Evolutionary conservation across 139 green algal genomes (phyloP), one percentile per base, ranked within the genome.

Genomic region (Yamagishiella unicocca): DNA sequence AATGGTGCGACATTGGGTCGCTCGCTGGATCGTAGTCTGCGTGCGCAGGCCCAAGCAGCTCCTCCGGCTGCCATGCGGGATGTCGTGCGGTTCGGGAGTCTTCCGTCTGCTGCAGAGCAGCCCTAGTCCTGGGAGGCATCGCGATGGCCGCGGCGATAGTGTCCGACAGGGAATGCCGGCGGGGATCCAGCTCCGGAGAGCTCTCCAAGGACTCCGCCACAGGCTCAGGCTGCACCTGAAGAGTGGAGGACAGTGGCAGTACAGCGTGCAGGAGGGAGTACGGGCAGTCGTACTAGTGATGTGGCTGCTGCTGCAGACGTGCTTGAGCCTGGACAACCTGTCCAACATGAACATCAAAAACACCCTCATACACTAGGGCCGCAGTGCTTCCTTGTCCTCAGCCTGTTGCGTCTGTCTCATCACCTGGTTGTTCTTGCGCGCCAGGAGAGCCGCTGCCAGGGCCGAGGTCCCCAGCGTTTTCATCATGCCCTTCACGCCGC

Each of bases 211-310:
- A 7, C 62, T 85, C 79, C 2, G 79, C 79, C 2, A 85, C 31
- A 7, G 79, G 79, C 62, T 85, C 62, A 7, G 79, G 79, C n/a
- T 85, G 62, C 5, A 85, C 62, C 79, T 85, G 61, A 1, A 25
- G 2, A n/a, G 31, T 17, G 50, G 50, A 17, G 50, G 50, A 25
- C 12, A 58, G 50, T 25, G 50, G 50, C 12, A 17, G 50, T 12
- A 58, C 12, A 17, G 50, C 12, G 50, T 58, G 12, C 50, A 58
- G 50, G 50, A 17, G 50, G 50, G 50, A 17, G n/a, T n/a, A n/a
- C n/a, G n/a, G n/a, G n/a, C n/a, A n/a, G n/a, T n/a, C n/a, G n/a
- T n/a, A n/a, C n/a, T n/a, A n/a, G n/a, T n/a, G n/a, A n/a, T n/a
- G n/a, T n/a, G n/a, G n/a, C n/a, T n/a, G n/a, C n/a, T n/a, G n/a